These are phyloP conservation scores for Chaetomium olivaceum DNA, from an alignment of 2,329 filamentous ascomycete genomes.

Conservation along the genomic window DNA sequence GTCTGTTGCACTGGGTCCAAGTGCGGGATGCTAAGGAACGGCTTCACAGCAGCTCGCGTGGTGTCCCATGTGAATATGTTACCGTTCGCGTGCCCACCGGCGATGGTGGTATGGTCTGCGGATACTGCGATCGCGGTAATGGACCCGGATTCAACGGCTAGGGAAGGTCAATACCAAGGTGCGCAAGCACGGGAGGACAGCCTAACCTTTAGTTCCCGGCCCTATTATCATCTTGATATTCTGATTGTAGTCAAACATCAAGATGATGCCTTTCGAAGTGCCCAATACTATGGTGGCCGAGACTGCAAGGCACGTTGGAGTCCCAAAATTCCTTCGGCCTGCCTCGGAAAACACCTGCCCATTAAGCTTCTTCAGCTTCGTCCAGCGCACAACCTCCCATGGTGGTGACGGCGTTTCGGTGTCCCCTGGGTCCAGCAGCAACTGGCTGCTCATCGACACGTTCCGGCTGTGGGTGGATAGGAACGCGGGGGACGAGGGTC, in stretches of 20 bases:
- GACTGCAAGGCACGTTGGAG: slow-evolving; percentile 84
- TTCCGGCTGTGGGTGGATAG: slow-evolving; percentile 76
- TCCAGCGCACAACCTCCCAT: slow-evolving; percentile 98
- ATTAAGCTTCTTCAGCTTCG: slow-evolving; percentile 84
- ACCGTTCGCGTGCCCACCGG: slow-evolving; percentile 84
- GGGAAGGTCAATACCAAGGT: slow-evolving; percentile 34
- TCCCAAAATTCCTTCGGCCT: slow-evolving; percentile 88
- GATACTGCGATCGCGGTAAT: slow-evolving; percentile 87
- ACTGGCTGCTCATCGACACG: slow-evolving; percentile 73
- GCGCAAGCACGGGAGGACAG: not conserved
- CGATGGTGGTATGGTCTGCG: slow-evolving; percentile 89
- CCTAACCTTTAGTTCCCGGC: slow-evolving; percentile 81
- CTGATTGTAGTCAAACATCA: slow-evolving; percentile 98
- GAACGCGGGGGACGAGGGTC: slow-evolving; percentile 76
- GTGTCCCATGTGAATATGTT: slow-evolving; percentile 98
- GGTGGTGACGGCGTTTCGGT: slow-evolving; percentile 74
- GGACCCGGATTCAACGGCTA: slow-evolving; percentile 85
- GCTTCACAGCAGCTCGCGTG: slow-evolving; percentile 73
- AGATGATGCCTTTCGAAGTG: slow-evolving; percentile 89
- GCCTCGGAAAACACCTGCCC: slow-evolving; percentile 89
- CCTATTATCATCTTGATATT: slow-evolving; percentile 92
- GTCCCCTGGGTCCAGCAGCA: slow-evolving; percentile 62
- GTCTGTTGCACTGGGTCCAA: slow-evolving; percentile 66
- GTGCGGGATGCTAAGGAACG: slow-evolving; percentile 84
- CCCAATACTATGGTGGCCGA: slow-evolving; percentile 87